Evolutionary conservation across 176 grass and related monocot genomes (phyloP), one percentile per base, ranked within the genome.

Genomic region (Echinochloa phyllopogon): DNA sequence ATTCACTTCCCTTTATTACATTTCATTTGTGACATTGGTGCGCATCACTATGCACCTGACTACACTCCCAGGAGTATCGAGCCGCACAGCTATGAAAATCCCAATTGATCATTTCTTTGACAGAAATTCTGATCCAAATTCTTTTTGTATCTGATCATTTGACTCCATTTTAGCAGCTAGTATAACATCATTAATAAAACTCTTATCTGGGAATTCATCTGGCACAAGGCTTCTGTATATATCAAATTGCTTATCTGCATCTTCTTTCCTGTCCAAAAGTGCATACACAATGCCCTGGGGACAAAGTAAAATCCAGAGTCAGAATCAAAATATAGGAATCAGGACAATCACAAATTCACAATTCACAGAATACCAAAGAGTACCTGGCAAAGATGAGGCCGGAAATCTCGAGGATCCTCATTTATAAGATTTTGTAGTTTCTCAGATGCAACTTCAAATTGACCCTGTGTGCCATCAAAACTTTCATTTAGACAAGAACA

Each of bases 341-440:
- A 63, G 45, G 45, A 74, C 18, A 64, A 69, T 33, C 1, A 33
- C 1, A 33, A 33, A 33, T 65, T 21, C 39, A 41, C 44, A 60
- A 74, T 49, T 38, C 5, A 64, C 16, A 83, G 68, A 78, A 8
- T 17, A 52, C 75, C 25, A 81, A 62, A 27, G 42, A 77, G 14
- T 78, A 92, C 96, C 96, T 94, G 91, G 68, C 93, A 99, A 65
- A 99, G 93, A 52, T 92, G 84, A 56, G 93, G 82, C n/a, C 96
- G 82, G 69, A 99, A 99, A 90, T 96, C 96, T 66, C 76, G 76
- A 42, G 86, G 96, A 74, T 99, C 87, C 65, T 94, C 93, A 14
- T 94, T 89, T 69, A 93, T 89, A 65, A 99, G 87, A 91, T 85
- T 77, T 56, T 92, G 83, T 18, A 96, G 86, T 78, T 91, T 91